Percentiles rank a stretch among this genome's conserved stretches.
Conservation (phyloP, 352 stramenopile species). For the Phytopythium oedochilum region DNA sequence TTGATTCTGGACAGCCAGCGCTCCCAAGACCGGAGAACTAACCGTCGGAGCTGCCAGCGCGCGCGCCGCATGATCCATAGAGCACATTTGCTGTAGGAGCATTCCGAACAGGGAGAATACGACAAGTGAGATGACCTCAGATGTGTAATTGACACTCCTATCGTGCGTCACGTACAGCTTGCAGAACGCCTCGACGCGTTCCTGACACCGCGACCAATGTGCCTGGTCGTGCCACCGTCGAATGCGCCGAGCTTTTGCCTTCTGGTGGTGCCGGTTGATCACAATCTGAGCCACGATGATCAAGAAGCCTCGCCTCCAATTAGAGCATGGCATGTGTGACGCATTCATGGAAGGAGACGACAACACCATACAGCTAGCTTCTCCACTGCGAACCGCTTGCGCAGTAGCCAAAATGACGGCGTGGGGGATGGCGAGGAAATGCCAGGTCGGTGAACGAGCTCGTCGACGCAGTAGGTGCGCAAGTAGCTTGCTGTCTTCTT, state of each 20-base stretch:
- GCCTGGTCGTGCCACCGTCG: constrained; percentile 19
- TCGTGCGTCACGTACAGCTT: constrained; percentile 24
- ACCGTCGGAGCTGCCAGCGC: constrained; percentile 18
- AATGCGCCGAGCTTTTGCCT: constrained; percentile 12
- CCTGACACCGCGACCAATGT: constrained; percentile 14
- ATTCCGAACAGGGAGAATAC: neutral
- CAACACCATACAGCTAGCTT: constrained; percentile 35
- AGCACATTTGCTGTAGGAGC: constrained; percentile 33
- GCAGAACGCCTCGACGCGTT: constrained; percentile 34
- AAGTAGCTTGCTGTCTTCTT: constrained; percentile 21
- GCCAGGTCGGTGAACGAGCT: constrained; percentile 13
- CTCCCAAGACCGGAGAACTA: constrained; percentile 23
- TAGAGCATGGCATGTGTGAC: neutral
- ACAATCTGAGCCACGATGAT: neutral
- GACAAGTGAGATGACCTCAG: neutral
- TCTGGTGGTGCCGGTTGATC: neutral
- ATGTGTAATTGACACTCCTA: neutral
- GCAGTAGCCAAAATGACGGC: constrained; percentile 13
- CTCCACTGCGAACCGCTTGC: constrained; percentile 30
- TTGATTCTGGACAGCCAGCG: constrained; percentile 17
- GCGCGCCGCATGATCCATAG: constrained; percentile 30
- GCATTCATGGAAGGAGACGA: no score
- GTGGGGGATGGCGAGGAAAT: neutral
- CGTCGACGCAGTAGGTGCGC: constrained; percentile 33
- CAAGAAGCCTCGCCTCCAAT: neutral